Conservation (phyloP, 495 filamentous ascomycete genomes). For the Entonaema liquescens region DNA sequence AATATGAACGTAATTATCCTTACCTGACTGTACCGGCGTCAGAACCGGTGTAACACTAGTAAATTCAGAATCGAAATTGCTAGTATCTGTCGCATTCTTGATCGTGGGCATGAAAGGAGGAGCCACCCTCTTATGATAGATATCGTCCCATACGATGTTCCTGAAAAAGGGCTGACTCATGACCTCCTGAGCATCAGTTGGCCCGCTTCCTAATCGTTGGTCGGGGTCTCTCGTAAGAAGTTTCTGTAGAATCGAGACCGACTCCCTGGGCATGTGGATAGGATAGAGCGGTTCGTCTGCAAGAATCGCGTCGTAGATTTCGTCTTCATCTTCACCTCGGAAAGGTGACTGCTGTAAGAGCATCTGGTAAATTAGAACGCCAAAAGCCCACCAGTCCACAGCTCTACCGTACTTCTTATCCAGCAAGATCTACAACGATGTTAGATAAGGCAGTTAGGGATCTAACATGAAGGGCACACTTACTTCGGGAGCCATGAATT, state of each 20-base stretch:
- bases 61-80: slow-evolving; percentile 99
- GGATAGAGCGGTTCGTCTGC: slow-evolving; percentile 98
- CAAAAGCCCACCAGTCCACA: slow-evolving; percentile 99
- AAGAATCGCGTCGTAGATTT: slow-evolving; percentile 99
- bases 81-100: slow-evolving; percentile 91
- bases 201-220: slow-evolving; percentile 87
- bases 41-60: slow-evolving; percentile 98
- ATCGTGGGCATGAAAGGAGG: slow-evolving; percentile 92
- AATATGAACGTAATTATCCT: slow-evolving; percentile 12
- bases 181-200: slow-evolving; percentile 97
- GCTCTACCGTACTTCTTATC: slow-evolving; percentile 98
- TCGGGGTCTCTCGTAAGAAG: slow-evolving; percentile 95
- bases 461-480: slow-evolving; percentile 33
- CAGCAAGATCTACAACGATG: slow-evolving; percentile 77
- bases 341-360: slow-evolving; percentile 98
- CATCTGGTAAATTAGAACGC: slow-evolving; percentile 99
- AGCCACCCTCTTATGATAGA: slow-evolving; percentile 90
- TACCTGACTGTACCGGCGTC: slow-evolving; percentile 97
- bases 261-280: slow-evolving; percentile 98
- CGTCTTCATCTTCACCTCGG: slow-evolving; percentile 98
- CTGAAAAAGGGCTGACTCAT: slow-evolving; percentile 99
- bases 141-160: slow-evolving; percentile 98
- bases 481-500: slow-evolving; percentile 99
- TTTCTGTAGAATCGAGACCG: slow-evolving; percentile 97
- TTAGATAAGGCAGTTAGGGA: slow-evolving; percentile 17